A percentile compares a stretch with the other conserved stretches of the same genome.
phyloP scores from a whole-genome alignment of 2,329 filamentous ascomycete species.

The Sporothrix variecibatus region DNA sequence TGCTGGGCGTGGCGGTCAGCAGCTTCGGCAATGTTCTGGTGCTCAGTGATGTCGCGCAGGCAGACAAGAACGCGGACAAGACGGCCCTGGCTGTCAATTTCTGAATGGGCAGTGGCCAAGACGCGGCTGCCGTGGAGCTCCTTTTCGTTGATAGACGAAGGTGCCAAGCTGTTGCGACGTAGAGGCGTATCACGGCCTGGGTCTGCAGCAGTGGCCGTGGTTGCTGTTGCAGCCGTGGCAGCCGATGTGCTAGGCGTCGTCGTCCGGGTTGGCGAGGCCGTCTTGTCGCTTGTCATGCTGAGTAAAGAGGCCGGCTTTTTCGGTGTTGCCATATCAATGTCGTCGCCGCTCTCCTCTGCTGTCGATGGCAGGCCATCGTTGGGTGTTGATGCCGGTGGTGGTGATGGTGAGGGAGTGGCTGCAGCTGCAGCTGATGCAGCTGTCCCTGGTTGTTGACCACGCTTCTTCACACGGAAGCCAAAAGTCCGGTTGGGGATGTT shows the following conservation, averaged over 20 bases:
- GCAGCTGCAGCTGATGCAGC: background rate
- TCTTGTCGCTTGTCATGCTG: background rate
- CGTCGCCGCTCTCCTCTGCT: background rate
- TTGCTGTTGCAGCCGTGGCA: background rate
- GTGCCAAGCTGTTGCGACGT: slow-evolving; percentile 27
- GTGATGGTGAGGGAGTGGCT: background rate
- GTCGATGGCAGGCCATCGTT: background rate
- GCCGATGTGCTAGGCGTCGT: background rate
- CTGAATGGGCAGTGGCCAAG: slow-evolving; percentile 51
- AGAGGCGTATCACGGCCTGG: background rate
- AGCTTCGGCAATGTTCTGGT: slow-evolving; percentile 52
- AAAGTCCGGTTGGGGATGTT: slow-evolving; percentile 46
- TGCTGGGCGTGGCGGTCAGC: slow-evolving; percentile 53
- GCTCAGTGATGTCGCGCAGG: slow-evolving; percentile 53
- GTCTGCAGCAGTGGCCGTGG: background rate
- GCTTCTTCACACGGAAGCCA: slow-evolving; percentile 48
- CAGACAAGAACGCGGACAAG: slow-evolving; percentile 52
- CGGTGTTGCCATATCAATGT: slow-evolving; percentile 37
- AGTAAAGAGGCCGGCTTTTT: slow-evolving; percentile 39
- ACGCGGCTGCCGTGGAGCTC: slow-evolving; percentile 44
- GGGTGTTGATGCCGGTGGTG: background rate
- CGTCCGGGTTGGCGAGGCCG: background rate
- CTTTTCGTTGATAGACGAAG: slow-evolving; percentile 27
- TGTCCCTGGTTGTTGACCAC: slow-evolving; percentile 35
- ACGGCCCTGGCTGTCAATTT: slow-evolving; percentile 46